phyloP scores from a whole-genome alignment of 2,329 filamentous ascomycete genomes.

The Colletotrichum cordylinicola region DNA sequence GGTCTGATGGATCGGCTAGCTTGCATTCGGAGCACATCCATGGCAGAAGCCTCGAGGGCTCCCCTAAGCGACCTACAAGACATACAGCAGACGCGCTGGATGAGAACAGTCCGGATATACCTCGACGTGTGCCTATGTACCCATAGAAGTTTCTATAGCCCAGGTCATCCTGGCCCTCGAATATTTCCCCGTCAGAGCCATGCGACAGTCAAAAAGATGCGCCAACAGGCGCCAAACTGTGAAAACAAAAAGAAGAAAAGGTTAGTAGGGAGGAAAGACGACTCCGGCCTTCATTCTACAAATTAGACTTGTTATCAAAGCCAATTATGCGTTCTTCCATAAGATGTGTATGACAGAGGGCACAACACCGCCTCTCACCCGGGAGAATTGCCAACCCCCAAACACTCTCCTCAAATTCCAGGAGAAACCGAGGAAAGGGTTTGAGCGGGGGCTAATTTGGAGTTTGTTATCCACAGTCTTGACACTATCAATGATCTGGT shows the following conservation, averaged over 20 bases:
- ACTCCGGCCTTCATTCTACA: fast-evolving
- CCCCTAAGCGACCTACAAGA: neutral
- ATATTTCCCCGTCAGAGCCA: no score
- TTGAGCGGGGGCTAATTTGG: neutral
- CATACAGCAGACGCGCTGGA: neutral
- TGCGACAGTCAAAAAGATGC: no score
- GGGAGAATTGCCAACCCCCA: neutral
- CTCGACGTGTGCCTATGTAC: neutral
- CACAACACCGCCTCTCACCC: neutral
- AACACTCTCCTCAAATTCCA: neutral
- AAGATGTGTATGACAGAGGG: neutral
- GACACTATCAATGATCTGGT: fast-evolving
- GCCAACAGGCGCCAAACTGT: no score
- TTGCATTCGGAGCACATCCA: neutral
- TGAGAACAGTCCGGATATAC: neutral
- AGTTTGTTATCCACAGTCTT: neutral
- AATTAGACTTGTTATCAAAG: neutral
- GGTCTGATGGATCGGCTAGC: neutral
- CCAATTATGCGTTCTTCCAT: fast-evolving
- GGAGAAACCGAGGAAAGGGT: neutral
- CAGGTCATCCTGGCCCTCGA: no score
- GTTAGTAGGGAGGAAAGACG: no score
- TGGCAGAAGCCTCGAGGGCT: neutral
- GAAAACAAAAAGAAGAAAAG: no score
- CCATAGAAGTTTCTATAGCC: no score